Percentiles rank a stretch among this genome's conserved stretches.
phyloP scores from a whole-genome alignment of 2,329 filamentous ascomycete genomes.

The Fusarium penzigii region DNA sequence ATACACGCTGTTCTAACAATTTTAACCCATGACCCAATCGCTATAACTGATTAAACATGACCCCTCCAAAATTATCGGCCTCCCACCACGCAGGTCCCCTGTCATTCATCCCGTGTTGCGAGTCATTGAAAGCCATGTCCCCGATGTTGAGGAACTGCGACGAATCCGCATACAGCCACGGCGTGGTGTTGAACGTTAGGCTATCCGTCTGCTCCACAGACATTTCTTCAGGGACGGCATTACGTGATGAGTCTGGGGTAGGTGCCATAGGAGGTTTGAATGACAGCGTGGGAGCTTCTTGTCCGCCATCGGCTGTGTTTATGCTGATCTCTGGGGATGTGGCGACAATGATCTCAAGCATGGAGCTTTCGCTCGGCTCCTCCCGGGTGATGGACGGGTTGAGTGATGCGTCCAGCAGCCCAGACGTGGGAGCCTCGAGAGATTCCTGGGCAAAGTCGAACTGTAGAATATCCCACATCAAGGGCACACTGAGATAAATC shows the following conservation, averaged over 20 bases:
- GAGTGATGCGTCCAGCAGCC: constrained; percentile 46
- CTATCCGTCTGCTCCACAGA: constrained; percentile 36
- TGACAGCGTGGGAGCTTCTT: constrained; percentile 46
- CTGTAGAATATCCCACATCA: constrained; percentile 56
- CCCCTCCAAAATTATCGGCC: constrained; percentile 39
- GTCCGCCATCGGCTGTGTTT: constrained; percentile 52
- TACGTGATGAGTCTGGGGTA: constrained; percentile 24
- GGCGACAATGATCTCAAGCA: constrained; percentile 51
- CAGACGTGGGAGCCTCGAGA: constrained; percentile 36
- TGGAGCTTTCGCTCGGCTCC: constrained; percentile 38
- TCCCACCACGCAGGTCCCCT: constrained; percentile 43
- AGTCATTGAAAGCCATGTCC: constrained; percentile 36
- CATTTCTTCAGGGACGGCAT: constrained; percentile 30
- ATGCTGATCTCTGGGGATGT: constrained; percentile 53
- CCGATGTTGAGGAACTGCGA: constrained; percentile 41
- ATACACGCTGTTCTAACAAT: neutral
- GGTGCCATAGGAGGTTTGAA: constrained; percentile 33
- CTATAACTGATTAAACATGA: constrained; percentile 42
- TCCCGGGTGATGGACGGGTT: constrained; percentile 32
- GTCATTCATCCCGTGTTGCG: constrained; percentile 27
- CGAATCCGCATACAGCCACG: constrained; percentile 45
- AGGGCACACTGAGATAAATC: constrained; percentile 52
- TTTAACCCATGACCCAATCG: neutral
- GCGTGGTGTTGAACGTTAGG: constrained; percentile 43
- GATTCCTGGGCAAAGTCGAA: constrained; percentile 44